Base-by-base conservation (phyloP, 257 asterid genomes). In the Fraxinus quadrangulata region DNA sequence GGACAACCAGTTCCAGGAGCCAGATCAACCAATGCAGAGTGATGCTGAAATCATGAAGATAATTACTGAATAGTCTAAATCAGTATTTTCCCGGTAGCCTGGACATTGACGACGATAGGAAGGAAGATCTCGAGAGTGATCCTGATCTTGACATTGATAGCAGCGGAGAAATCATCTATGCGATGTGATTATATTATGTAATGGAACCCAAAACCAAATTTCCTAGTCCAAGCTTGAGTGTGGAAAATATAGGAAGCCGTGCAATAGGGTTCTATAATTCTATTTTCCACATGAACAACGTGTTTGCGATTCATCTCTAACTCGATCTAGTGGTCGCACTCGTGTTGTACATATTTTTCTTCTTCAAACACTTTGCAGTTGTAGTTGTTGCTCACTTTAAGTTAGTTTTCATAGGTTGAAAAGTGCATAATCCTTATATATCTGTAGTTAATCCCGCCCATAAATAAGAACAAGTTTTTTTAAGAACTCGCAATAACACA, bases 101-200 rank as follows among this genome's bases (percentile, higher is more conserved):
- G 54, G 98, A 95, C 86, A 88, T 96, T 17, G 98, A 90, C 4
- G 96, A 93, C 34, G 98, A 93, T 77, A 26, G 28, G 28, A 26
- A 96, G n/a, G 98, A 93, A 69, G 99, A 96, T 75, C 81, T 88
- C 17, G 99, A 93, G 74, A 93, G 97, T 65, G 99, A 96, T 74
- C 94, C 94, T 14, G 98, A 93, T 66, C 94, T 95, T 3, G 99
- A 94, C 73, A 74, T 95, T 8, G 97, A 93, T 71, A 93, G 98
- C 92, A 96, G 99, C 39, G 98, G 99, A 47, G 98, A 96, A 74
- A 92, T 96, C 67, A 81, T 96, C 7, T 96, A 93, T 39, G 97
- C 97, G 4, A 84, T 92, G 87, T 96, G 87, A 88, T 63, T 11
- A 26, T 80, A 71, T 34, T 9, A 56, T 10, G 13, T n/a, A 68